Evolutionary conservation across 2,329 filamentous ascomycete genomes (phyloP), one percentile per base, ranked within the genome.

Genomic region (Colletotrichum sojae): DNA sequence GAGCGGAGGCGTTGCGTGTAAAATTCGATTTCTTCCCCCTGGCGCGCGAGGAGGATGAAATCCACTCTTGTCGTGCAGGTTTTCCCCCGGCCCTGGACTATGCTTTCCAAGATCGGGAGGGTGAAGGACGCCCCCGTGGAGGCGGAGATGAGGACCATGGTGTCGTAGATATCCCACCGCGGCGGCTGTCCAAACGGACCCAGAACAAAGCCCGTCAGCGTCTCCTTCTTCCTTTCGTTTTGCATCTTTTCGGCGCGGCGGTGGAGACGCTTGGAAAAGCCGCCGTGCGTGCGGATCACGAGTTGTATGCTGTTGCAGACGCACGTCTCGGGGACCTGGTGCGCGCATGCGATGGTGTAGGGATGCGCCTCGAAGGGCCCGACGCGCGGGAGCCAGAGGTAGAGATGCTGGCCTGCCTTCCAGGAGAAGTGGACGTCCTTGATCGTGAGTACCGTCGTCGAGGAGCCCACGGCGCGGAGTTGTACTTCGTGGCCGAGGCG

Each of bases 51-150:
- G 4, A 90, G 74, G 2, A 89, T 76, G 22, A 90, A 85, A 22
- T 89, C 84, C 9, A 90, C 79, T 25, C 86, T 78, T 63, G 83
- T 84, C 8, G 83, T 84, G 72, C 88, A 90, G 12, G 81, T 82
- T 2, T 78, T 78, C 2, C 67, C 71, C 10, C 78, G 78, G 0
- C 79, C 76, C 39, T 81, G 80, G 1, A 88, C 80, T 2, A 89
- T 79, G 69, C 83, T 84, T 72, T 90, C 88, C 0, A 90, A 79
- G 3, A 90, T 87, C 0, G 88, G 88, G 6, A 90, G 77, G 1
- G 86, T 88, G 63, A 88, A 90, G 4, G 88, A 90, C 1, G 88
- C 86, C n/a, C 89, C 89, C 0, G 89, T 91, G 0, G 88, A 90
- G 0, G 88, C 88, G 0, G 88, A 88, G 49, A 90, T 86, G 4